Base-by-base conservation (phyloP, 345 rosid species). In the Eucalyptus lansdowneana region DNA sequence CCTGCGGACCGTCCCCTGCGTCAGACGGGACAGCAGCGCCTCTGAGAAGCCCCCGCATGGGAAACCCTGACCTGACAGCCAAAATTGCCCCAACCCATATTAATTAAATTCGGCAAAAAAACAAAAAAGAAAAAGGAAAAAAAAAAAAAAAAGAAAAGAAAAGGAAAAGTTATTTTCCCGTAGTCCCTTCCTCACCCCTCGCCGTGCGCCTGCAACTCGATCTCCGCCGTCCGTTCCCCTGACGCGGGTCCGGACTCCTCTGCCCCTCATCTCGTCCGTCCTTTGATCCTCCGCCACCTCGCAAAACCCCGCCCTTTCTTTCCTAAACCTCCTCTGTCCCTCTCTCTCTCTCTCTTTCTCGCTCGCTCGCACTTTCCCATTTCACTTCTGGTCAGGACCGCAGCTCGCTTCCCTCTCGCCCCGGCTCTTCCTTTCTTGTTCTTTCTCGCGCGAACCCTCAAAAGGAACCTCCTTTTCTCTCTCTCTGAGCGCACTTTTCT, bases 381-480 rank as follows among this genome's bases (percentile, higher is more conserved):
- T 76, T 76, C 83, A 76, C 42, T 76, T 76, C 83, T 40, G 21
- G 13, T 21, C 13, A 0, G 47, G 2, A 53, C 25, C 25, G 40
- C 27, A 19, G 83, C 47, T 37, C 14, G 15, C 13, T 40, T 37
- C 83, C 83, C 45, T 72, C 44, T 17, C 81, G 81, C 25, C 2
- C 27, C 47, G 47, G 83, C 83, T 76, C 47, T 76, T 76, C 25
- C 16, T 76, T 37, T 76, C 83, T 76, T 76, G 27, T 37, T 76
- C 25, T 40, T 21, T 19, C 83, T 76, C 3, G 81, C 53, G 19
- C 40, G 31, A 10, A 44, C 40, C 50, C 91, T 92, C 89, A 88
- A 93, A 93, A 92, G 93, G 87, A 72, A 91, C 90, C 60, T 47
- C 83, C 93, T 90, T 49, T 17, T n/a, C 80, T 65, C 76, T 65